phyloP scores from a whole-genome alignment of 306 rosid species.

The Ochetophila trinervis region DNA sequence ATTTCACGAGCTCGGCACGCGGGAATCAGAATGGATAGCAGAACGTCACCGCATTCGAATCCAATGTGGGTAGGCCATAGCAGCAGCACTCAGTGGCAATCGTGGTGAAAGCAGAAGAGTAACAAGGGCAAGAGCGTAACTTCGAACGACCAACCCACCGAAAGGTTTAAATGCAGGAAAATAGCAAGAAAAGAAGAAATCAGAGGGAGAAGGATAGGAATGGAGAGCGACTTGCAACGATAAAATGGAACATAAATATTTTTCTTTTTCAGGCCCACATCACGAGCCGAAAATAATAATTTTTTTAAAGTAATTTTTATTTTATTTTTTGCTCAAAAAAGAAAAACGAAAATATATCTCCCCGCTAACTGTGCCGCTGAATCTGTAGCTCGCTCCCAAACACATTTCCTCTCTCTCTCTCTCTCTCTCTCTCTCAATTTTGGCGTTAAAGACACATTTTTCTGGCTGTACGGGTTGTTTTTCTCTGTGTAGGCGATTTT shows the following conservation, averaged over 20 bases:
- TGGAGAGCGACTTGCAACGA: conserved; percentile 39
- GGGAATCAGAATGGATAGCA: neutral
- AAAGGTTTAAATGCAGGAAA: conserved; percentile 48
- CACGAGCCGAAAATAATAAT: neutral
- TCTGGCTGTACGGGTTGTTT: conserved; percentile 33
- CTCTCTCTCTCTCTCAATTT: conserved; percentile 19
- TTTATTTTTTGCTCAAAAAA: neutral
- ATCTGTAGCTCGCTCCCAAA: conserved; percentile 18
- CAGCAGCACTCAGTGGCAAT: conserved; percentile 8
- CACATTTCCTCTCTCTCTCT: neutral
- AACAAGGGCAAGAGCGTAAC: conserved; percentile 30
- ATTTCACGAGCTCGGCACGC: conserved; percentile 6
- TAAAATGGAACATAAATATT: conserved; percentile 15
- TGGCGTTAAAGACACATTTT: conserved; percentile 9
- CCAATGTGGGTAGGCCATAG: neutral
- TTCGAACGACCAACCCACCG: conserved; percentile 22
- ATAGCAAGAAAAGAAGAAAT: neutral
- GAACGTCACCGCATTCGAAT: conserved; percentile 12
- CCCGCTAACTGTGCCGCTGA: conserved; percentile 41
- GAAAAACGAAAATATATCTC: neutral
- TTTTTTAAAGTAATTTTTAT: neutral
- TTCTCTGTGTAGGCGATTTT: too few relatives aligned
- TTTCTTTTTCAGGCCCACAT: conserved; percentile 11
- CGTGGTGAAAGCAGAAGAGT: neutral
- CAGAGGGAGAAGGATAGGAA: conserved; percentile 18